phyloP scores from a whole-genome alignment of 768 basidiomycete genomes.

The Tulasnella sp. region DNA sequence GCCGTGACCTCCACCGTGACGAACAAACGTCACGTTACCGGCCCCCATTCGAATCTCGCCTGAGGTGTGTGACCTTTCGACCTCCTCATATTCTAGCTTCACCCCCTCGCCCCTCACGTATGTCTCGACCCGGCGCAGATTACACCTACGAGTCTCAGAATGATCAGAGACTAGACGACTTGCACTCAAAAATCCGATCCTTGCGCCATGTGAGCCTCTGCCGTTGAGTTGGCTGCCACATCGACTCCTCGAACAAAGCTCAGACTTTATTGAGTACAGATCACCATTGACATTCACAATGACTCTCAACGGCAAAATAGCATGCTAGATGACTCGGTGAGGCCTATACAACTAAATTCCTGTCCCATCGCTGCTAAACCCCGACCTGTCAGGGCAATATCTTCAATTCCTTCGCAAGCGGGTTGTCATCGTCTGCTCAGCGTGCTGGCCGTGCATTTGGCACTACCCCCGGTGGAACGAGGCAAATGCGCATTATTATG shows the following conservation, averaged over 20 bases:
- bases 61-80: neutral
- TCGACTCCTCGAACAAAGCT: neutral
- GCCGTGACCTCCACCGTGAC: slow-evolving; percentile 2
- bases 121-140: slow-evolving; percentile 5
- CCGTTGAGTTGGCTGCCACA: neutral
- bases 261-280: slow-evolving; percentile 42
- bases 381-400: slow-evolving; percentile 54
- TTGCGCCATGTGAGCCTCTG: slow-evolving; percentile 62
- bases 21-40: neutral
- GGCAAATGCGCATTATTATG: slow-evolving; percentile 64
- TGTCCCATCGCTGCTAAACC: neutral
- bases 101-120: neutral
- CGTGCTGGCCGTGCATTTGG: slow-evolving; percentile 74
- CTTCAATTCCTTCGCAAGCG: slow-evolving; percentile 61
- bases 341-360: slow-evolving; percentile 35
- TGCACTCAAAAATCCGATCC: slow-evolving; percentile 80
- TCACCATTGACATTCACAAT: slow-evolving; percentile 83
- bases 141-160: slow-evolving; percentile 68
- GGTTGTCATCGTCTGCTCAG: slow-evolving; percentile 62
- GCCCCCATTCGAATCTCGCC: neutral
- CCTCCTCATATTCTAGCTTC: neutral
- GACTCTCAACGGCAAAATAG: slow-evolving; percentile 81
- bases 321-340: slow-evolving; percentile 70
- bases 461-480: slow-evolving; percentile 55
- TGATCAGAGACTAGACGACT: slow-evolving; percentile 75